Conservation (phyloP, 129 eudicot genomes). For the Apium graveolens region DNA sequence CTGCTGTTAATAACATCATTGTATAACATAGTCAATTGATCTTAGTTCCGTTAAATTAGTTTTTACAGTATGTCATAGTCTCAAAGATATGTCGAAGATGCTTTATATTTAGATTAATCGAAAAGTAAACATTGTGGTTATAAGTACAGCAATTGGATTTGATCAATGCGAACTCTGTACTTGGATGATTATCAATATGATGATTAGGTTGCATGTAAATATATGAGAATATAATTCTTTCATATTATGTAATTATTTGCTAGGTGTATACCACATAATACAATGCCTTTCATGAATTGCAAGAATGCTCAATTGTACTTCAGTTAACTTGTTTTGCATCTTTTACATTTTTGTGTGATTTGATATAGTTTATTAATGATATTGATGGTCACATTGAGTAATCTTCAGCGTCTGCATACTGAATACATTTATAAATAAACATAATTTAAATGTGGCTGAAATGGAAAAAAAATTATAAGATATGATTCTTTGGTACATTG, state of each 20-base stretch:
- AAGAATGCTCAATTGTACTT: neutral
- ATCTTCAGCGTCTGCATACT: too few species aligned
- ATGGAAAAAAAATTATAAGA: neutral
- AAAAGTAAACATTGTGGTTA: neutral
- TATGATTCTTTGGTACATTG: neutral
- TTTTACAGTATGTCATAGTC: too few species aligned
- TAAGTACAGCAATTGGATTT: too few species aligned
- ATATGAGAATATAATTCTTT: too few species aligned
- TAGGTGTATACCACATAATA: neutral
- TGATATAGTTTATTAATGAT: too few species aligned
- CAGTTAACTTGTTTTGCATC: too few species aligned
- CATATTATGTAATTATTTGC: neutral
- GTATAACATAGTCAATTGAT: too few species aligned
- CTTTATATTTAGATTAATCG: neutral
- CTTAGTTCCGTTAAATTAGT: too few species aligned
- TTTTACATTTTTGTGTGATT: neutral
- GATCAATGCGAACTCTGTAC: too few species aligned
- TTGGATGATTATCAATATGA: neutral
- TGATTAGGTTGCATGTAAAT: neutral
- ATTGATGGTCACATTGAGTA: too few species aligned
- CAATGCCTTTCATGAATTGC: neutral
- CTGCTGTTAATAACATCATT: neutral
- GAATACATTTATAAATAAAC: too few species aligned
- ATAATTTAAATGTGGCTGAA: neutral
- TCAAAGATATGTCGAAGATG: too few species aligned